Percentiles rank a stretch among this genome's conserved stretches.
These are phyloP conservation scores for Capronia epimyces DNA, from an alignment of 2,329 filamentous ascomycete genomes.

Conservation along the genomic window DNA sequence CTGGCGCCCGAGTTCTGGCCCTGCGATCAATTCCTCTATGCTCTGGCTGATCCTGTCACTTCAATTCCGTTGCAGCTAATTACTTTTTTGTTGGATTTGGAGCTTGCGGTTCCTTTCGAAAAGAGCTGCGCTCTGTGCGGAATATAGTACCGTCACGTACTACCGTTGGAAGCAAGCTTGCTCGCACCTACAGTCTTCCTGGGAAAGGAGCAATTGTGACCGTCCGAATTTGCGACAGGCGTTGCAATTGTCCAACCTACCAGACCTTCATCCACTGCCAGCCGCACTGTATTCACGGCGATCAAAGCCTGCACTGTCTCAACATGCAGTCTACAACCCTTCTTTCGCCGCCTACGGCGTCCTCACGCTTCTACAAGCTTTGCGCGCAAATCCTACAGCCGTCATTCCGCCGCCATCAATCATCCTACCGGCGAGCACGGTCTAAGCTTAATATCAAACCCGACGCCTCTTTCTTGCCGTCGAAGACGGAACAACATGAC, in stretches of 20 bases:
- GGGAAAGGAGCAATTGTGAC: neutral
- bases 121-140: no score
- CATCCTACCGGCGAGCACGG: constrained; percentile 48
- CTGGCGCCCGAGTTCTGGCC: neutral
- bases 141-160: no score
- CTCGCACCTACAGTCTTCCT: neutral
- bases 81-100: no score
- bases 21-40: neutral
- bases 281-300: neutral
- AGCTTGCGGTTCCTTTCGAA: no score
- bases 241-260: neutral
- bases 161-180: no score
- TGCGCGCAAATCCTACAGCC: constrained; percentile 27
- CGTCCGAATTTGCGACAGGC: neutral
- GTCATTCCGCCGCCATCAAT: constrained; percentile 41
- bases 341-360: constrained; percentile 14
- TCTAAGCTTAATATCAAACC: constrained; percentile 48
- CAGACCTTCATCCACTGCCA: neutral
- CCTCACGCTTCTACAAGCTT: constrained; percentile 28
- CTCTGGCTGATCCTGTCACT: no score
- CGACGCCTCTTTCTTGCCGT: constrained; percentile 46
- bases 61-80: no score
- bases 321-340: constrained; percentile 21
- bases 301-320: neutral
- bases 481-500: constrained; percentile 39